phyloP scores from a whole-genome alignment of 768 basidiomycete genomes.

The Kwoniella pini region DNA sequence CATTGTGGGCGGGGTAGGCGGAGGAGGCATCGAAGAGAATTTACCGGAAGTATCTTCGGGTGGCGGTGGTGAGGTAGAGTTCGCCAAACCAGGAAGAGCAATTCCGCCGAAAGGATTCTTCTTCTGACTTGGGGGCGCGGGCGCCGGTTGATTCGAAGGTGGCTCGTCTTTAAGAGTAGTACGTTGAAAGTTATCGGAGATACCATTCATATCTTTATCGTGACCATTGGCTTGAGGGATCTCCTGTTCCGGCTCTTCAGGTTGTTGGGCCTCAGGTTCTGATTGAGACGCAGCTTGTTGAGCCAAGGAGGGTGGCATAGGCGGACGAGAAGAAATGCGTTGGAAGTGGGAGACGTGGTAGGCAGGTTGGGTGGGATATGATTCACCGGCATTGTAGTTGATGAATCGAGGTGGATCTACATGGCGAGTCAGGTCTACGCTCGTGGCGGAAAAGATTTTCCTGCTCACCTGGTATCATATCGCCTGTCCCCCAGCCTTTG shows the following conservation, averaged over 20 bases:
- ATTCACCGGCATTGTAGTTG: conserved; percentile 62
- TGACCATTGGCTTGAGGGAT: conserved; percentile 15
- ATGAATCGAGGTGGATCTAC: conserved; percentile 79
- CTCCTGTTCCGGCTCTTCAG: not conserved
- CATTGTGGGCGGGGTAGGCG: conserved; percentile 39
- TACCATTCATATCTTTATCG: conserved; percentile 16
- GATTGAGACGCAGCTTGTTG: conserved; percentile 7
- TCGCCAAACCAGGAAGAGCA: conserved; percentile 48
- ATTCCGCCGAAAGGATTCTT: conserved; percentile 47
- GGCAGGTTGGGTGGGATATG: conserved; percentile 58
- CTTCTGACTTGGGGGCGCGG: conserved; percentile 12
- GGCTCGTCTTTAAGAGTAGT: conserved; percentile 26
- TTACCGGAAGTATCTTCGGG: conserved; percentile 10
- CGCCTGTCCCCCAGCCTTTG: conserved; percentile 82
- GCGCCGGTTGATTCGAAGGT: conserved; percentile 1
- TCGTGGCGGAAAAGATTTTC: conserved; percentile 10
- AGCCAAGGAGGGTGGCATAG: conserved; percentile 25
- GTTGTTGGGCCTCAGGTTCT: conserved; percentile 4
- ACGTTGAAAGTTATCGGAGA: conserved; percentile 16
- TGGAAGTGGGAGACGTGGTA: conserved; percentile 50
- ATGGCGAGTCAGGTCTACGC: no score
- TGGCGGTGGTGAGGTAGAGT: conserved; percentile 22
- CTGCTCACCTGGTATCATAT: conserved; percentile 65
- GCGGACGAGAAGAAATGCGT: conserved; percentile 61
- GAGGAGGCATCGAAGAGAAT: conserved; percentile 38